Evolutionary conservation across 805 yeast species (phyloP).

Genomic region (Pichia gijzeniarum): DNA sequence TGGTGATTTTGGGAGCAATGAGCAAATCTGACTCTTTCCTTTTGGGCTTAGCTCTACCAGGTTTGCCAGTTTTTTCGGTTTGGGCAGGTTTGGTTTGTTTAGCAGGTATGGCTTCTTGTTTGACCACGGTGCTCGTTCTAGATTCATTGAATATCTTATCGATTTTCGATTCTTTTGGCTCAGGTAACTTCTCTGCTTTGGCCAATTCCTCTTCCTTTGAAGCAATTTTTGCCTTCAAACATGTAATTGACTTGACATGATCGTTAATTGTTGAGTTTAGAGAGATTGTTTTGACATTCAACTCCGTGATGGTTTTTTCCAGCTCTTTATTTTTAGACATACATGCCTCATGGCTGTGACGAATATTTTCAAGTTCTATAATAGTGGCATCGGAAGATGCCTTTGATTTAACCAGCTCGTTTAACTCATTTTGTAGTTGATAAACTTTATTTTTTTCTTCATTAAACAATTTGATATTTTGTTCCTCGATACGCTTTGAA

Average conservation of each 20-base stretch:
- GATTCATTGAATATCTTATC: neutral
- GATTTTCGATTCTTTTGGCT: constrained; percentile 8
- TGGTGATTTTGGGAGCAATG: neutral
- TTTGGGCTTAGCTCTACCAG: neutral
- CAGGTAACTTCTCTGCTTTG: too few relatives aligned
- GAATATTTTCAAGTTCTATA: neutral
- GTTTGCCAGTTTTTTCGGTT: neutral
- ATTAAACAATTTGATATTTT: constrained; percentile 2
- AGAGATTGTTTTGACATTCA: too few relatives aligned
- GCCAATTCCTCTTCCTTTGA: too few relatives aligned
- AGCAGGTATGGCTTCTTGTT: neutral
- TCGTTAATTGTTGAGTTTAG: too few relatives aligned
- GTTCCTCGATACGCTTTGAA: neutral
- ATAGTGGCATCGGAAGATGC: neutral
- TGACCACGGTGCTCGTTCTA: neutral
- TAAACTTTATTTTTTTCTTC: constrained; percentile 1
- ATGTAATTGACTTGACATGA: too few relatives aligned
- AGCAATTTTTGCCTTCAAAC: too few relatives aligned
- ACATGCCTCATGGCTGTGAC: too few relatives aligned
- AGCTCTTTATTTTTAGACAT: too few relatives aligned
- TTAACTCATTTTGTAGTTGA: neutral
- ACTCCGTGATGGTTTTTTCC: too few relatives aligned
- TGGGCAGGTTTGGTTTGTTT: neutral
- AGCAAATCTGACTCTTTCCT: neutral
- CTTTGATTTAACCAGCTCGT: too few relatives aligned